phyloP scores from a whole-genome alignment of 306 rosid species.

The Prinsepia uniflora region DNA sequence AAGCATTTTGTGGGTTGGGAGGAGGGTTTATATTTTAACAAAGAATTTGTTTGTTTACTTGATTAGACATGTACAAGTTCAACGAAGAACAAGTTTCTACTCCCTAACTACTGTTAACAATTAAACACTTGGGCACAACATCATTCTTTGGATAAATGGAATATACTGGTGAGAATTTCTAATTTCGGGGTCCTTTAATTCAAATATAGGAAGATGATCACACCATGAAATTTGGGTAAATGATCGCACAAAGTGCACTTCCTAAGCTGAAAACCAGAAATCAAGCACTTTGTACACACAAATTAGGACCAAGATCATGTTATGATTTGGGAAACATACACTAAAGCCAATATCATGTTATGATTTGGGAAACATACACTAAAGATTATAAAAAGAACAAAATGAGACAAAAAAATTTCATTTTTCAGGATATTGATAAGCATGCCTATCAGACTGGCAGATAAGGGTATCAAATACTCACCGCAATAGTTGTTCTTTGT shows the following conservation, averaged over 20 bases:
- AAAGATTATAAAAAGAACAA: neutral
- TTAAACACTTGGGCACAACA: neutral
- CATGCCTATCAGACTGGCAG: neutral
- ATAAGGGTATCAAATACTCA: constrained; percentile 28
- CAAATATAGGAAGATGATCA: neutral
- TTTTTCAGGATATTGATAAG: neutral
- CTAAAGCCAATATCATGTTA: neutral
- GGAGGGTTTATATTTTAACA: neutral
- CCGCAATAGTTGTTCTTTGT: constrained; percentile 91
- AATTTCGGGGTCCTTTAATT: neutral
- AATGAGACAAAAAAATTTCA: neutral
- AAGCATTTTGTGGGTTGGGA: neutral
- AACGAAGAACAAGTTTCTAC: too few species aligned
- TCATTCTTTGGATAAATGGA: neutral
- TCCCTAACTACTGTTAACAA: too few species aligned
- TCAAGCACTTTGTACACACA: neutral
- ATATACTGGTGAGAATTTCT: neutral
- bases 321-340: neutral
- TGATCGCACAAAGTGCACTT: neutral
- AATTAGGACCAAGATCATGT: neutral
- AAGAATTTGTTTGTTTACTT: neutral
- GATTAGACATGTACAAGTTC: too few species aligned
- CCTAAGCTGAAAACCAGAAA: constrained; percentile 1
- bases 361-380: neutral
- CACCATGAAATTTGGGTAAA: neutral